These are phyloP conservation scores for Eucalyptus cloeziana DNA, from an alignment of 345 rosid genomes.

Conservation along the genomic window DNA sequence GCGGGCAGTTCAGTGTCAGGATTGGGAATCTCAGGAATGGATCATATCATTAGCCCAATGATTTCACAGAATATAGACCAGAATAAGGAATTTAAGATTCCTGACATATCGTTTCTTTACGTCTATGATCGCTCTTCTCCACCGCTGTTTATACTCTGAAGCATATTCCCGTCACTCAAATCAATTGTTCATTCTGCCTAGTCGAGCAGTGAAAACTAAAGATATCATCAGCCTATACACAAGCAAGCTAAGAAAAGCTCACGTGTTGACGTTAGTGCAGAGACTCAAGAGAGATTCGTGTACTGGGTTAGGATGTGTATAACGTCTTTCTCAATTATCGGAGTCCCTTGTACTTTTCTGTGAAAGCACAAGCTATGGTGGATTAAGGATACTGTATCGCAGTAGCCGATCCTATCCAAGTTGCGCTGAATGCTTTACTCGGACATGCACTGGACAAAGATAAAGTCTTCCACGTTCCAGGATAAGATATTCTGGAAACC, in stretches of 20 bases:
- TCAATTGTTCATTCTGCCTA: background rate
- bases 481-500: slow-evolving; percentile 20
- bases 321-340: background rate
- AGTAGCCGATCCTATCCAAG: background rate
- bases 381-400: background rate
- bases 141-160: background rate
- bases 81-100: background rate
- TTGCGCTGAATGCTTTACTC: background rate
- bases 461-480: background rate
- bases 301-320: background rate
- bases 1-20: background rate
- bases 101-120: background rate
- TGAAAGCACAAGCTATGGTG: background rate
- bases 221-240: background rate
- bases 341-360: background rate
- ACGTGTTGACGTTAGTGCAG: background rate
- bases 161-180: background rate
- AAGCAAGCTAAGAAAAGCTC: background rate
- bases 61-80: background rate
- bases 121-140: background rate
- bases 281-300: background rate
- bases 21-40: background rate
- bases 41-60: background rate
- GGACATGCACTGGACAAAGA: background rate
- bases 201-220: background rate